Evolutionary conservation across 1,139 yeast species (phyloP).

Genomic region (Debaryomycetaceae sp.): DNA sequence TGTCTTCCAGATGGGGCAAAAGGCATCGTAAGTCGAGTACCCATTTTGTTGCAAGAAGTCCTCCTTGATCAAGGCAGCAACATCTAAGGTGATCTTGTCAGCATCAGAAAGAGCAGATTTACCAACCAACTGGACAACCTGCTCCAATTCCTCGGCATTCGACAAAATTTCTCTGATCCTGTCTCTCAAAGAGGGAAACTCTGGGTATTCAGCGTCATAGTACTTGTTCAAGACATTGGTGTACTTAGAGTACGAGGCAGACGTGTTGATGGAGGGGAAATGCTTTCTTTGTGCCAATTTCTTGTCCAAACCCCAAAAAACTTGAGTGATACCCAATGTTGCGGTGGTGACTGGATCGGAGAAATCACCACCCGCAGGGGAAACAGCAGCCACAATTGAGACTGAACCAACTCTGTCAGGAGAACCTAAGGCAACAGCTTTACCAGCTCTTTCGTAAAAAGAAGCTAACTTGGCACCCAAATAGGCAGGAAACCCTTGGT

Average conservation of each 20-base stretch:
- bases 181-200: constrained; percentile 84
- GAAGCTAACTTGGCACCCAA: constrained; percentile 98
- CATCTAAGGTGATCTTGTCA: constrained; percentile 94
- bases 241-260: constrained; percentile 94
- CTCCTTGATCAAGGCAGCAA: constrained; percentile 85
- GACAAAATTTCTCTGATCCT: constrained; percentile 91
- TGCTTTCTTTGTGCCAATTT: constrained; percentile 99
- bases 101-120: constrained; percentile 95
- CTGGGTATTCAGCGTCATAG: constrained; percentile 84
- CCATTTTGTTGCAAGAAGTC: constrained; percentile 99
- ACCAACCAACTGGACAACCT: constrained; percentile 98
- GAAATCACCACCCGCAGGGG: constrained; percentile 99
- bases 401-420: constrained; percentile 97
- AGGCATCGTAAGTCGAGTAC: constrained; percentile 94
- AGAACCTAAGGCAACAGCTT: constrained; percentile 90
- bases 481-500: constrained; percentile 99
- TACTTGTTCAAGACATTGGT: constrained; percentile 80
- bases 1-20: constrained; percentile 99
- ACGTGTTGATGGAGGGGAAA: constrained; percentile 97
- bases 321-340: constrained; percentile 97
- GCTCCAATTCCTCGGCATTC: constrained; percentile 96
- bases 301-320: constrained; percentile 99
- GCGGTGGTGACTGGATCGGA: constrained; percentile 99
- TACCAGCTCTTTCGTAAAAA: constrained; percentile 99
- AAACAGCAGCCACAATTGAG: constrained; percentile 98